Evolutionary conservation across 495 filamentous ascomycete genomes (phyloP), one percentile per base, ranked within the genome.

Genomic region (Aspergillus cristatus): DNA sequence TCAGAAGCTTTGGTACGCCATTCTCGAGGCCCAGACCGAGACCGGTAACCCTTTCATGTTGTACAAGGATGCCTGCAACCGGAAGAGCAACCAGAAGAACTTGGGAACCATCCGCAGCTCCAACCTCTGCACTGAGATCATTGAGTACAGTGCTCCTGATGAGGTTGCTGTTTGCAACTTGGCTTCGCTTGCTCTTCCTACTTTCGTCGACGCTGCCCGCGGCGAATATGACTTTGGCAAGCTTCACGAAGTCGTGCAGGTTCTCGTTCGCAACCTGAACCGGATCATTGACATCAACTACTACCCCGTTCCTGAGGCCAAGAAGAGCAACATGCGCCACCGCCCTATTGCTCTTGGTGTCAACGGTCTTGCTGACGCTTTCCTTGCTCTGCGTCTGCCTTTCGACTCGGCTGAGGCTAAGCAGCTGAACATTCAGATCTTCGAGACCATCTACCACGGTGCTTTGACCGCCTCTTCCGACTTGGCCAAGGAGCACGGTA

Each of bases 81-180:
- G 78, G 51, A 98, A 98, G 79, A 95, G 88, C 73, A 98, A 98
- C 76, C 91, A 98, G 65, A 94, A 97, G 81, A 98, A 98, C 58
- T 74, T 98, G 20, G 91, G 91, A 32, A 94, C 88, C 32, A 97
- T 98, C 51, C 86, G 84, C 55, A 95, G 85, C 74, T 98, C 91
- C 50, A 98, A 98, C 67, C 73, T 98, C 32, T 98, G 91, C 75
- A 96, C 90, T 18, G 91, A 98, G 63, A 98, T 98, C 48, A 72
- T 98, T 42, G 91, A 98, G 66, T 98, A 98, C 74, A 89, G 72
- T 42, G 86, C 91, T 17, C 88, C 91, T 14, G 89, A 97, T 59
- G 91, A 98, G 72, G 90, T 98, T 36, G 91, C 91, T 54, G 91
- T 97, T 40, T 98, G 91, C 75, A 98, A 98, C 65, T 67, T 98